Evolutionary conservation across 2,329 filamentous ascomycete genomes (phyloP), one percentile per base, ranked within the genome.

Genomic region (Cladosporium austrohemisphaericum): DNA sequence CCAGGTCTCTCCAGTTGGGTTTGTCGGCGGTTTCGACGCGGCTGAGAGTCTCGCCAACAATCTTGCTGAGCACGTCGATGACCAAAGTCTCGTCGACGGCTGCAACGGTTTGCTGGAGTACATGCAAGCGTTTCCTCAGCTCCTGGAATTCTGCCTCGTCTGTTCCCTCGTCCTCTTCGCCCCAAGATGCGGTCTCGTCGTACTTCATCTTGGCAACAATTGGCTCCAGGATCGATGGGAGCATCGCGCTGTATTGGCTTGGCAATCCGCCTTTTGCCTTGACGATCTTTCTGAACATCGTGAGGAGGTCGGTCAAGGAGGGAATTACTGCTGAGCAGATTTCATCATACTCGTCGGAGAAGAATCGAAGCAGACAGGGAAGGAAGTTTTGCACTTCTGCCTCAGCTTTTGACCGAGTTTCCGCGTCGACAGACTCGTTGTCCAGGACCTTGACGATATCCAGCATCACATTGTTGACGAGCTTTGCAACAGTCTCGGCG

Each of bases 121-220:
- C 85, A 67, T 95, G 88, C 40, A 98, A 75, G 59, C 88, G 82
- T 67, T 95, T 94, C 52, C 94, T 83, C 47, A 98, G 77, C 59
- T 98, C 93, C 64, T 95, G 88, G 60, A 98, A 98, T 66, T 98
- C 93, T 20, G 92, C 93, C 70, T 98, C 93, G 60, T 97, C 93
- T 2, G 90, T 95, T 67, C 95, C 86, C 60, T 95, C 91, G 60
- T 95, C 90, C 64, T 96, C 91, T 51, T 91, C 84, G 29, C 91
- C 92, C 92, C 92, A 97, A 16, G 81, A 85, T 1, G 88, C 86
- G 5, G 92, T 96, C 65, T 96, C 92, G 61, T 98, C 93, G 64
- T 95, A 97, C 64, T 92, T 85, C 90, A 97, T 96, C 73, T 98
- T 98, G 49, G 81, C 77, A 52, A 98, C 86, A 60, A 97, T 92